Conservation (phyloP, 2,329 filamentous ascomycete species). For the Fusarium sp. region DNA sequence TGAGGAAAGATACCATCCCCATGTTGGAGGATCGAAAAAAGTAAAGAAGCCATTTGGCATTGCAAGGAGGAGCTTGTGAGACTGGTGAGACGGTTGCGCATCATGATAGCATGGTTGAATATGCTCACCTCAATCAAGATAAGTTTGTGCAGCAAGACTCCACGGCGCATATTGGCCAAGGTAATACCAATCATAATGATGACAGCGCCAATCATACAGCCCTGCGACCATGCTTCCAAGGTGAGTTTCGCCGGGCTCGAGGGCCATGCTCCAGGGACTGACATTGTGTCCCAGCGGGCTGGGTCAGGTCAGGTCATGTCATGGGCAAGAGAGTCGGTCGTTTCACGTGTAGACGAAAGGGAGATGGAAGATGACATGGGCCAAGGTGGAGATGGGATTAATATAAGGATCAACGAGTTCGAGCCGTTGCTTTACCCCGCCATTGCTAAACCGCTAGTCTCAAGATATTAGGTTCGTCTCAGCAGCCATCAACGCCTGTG, state of each 20-base stretch:
- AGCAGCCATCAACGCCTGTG: too few species aligned
- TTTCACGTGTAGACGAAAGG: too few species aligned
- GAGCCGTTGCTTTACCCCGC: too few species aligned
- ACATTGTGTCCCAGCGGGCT: not conserved
- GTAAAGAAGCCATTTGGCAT: slow-evolving; percentile 69
- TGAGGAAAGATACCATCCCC: slow-evolving; percentile 72
- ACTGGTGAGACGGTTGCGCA: not conserved
- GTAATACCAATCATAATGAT: slow-evolving; percentile 61
- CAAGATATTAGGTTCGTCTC: too few species aligned
- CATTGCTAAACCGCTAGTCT: too few species aligned
- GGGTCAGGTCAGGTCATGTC: not conserved
- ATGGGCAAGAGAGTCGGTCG: not conserved
- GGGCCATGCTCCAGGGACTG: slow-evolving; percentile 21
- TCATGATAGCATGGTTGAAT: too few species aligned
- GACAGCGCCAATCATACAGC: slow-evolving; percentile 60
- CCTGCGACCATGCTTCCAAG: slow-evolving; percentile 60
- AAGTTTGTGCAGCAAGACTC: slow-evolving; percentile 61
- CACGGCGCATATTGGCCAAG: slow-evolving; percentile 60
- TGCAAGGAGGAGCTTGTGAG: slow-evolving; percentile 62
- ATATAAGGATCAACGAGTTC: too few species aligned
- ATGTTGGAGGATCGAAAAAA: slow-evolving; percentile 62
- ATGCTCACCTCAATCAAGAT: slow-evolving; percentile 59
- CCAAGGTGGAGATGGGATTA: too few species aligned
- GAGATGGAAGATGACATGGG: too few species aligned
- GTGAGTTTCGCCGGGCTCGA: slow-evolving; percentile 36